Percentiles rank a stretch among this genome's conserved stretches.
phyloP scores from a whole-genome alignment of 2,329 filamentous ascomycete species.

The Dactylellina parvicollis region DNA sequence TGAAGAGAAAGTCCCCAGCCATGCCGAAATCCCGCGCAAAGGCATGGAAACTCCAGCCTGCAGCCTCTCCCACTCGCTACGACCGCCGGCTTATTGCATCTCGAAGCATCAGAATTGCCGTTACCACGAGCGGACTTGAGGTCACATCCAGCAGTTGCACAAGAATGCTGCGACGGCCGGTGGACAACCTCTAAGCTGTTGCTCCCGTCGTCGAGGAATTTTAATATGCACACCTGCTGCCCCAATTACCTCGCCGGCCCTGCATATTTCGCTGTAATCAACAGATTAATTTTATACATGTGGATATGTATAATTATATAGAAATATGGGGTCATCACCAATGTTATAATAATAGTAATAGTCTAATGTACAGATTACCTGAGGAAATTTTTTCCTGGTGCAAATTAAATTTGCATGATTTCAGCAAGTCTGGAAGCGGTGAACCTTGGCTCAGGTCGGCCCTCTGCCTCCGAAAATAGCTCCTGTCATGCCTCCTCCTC shows the following conservation, averaged over 20 bases:
- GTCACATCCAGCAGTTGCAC: background rate
- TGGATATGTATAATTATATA: background rate
- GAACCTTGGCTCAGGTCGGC: conserved; percentile 33
- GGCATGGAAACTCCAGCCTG: conserved; percentile 15
- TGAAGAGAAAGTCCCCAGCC: conserved; percentile 26
- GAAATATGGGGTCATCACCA: background rate
- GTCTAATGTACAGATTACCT: background rate
- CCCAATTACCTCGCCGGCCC: no score
- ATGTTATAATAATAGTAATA: background rate
- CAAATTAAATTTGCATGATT: conserved; percentile 2
- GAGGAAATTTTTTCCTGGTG: background rate
- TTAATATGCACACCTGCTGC: no score
- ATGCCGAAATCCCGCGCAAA: conserved; percentile 36
- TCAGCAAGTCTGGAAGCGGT: conserved; percentile 11
- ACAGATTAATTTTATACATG: no score
- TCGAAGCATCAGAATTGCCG: background rate
- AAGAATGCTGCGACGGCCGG: conserved; percentile 8
- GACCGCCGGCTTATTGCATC: background rate
- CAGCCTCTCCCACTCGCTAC: no score
- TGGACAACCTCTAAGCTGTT: background rate
- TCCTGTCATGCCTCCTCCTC: no score
- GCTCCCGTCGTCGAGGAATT: conserved; percentile 9
- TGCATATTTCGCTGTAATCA: no score
- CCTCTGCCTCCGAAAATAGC: conserved; percentile 51
- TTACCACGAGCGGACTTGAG: background rate